phyloP scores from a whole-genome alignment of 805 yeast species.

The Candida sphagnicola region DNA sequence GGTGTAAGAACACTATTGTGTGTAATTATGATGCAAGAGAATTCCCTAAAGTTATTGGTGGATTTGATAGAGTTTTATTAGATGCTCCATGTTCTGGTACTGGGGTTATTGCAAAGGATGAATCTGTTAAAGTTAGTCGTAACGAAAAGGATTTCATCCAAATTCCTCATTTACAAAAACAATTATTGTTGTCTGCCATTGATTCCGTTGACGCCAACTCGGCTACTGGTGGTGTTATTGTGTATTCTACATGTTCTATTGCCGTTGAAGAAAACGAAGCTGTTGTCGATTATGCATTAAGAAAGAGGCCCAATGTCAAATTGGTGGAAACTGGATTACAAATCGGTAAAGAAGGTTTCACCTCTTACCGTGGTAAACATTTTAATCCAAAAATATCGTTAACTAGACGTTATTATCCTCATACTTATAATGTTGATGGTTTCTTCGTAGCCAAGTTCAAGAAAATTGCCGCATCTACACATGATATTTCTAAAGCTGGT shows the following conservation, averaged over 20 bases:
- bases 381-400: constrained; percentile 73
- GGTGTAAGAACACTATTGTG: constrained; percentile 94
- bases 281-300: constrained; percentile 95
- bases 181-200: constrained; percentile 86
- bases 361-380: constrained; percentile 87
- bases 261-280: constrained; percentile 98
- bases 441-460: constrained; percentile 96
- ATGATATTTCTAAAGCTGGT: constrained; percentile 81
- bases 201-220: constrained; percentile 96
- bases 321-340: constrained; percentile 88
- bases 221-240: constrained; percentile 87
- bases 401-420: constrained; percentile 96
- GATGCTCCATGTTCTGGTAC: constrained; percentile 99
- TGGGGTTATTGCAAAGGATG: constrained; percentile 98
- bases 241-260: constrained; percentile 96
- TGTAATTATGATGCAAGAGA: constrained; percentile 98
- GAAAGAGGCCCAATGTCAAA: constrained; percentile 94
- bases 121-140: constrained; percentile 86
- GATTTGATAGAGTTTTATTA: constrained; percentile 88
- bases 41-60: constrained; percentile 97
- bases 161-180: constrained; percentile 95
- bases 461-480: constrained; percentile 83
- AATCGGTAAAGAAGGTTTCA: constrained; percentile 95
- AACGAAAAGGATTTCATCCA: constrained; percentile 95
- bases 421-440: constrained; percentile 97